These are phyloP conservation scores for Sclerotinia spermophila DNA, from an alignment of 2,329 filamentous ascomycete species.

Conservation along the genomic window DNA sequence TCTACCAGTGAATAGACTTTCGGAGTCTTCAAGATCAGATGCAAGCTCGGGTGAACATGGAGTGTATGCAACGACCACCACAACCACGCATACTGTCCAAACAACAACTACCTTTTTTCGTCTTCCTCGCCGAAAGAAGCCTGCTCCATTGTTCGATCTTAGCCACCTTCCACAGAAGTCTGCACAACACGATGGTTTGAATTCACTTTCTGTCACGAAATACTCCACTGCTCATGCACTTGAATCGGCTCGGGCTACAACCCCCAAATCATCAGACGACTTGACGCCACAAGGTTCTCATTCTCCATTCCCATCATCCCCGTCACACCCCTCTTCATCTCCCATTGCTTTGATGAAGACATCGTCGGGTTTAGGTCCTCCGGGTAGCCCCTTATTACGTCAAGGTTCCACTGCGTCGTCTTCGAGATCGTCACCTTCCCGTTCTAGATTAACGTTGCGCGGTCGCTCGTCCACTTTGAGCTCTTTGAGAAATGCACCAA, in stretches of 20 bases:
- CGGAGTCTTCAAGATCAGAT: constrained; percentile 88
- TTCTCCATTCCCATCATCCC: constrained; percentile 35
- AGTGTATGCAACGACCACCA: constrained; percentile 55
- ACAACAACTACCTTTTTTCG: constrained; percentile 75
- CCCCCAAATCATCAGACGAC: constrained; percentile 31
- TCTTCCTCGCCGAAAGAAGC: constrained; percentile 71
- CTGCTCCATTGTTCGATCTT: constrained; percentile 77
- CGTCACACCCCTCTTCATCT: constrained; percentile 17
- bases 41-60: constrained; percentile 69
- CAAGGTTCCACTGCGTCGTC: constrained; percentile 60
- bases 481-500: constrained; percentile 70
- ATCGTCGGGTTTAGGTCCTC: constrained; percentile 38
- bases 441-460: constrained; percentile 57
- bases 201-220: constrained; percentile 40
- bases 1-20: constrained; percentile 62
- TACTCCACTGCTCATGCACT: constrained; percentile 44
- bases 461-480: constrained; percentile 87
- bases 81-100: constrained; percentile 59
- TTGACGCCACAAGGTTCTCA: constrained; percentile 23
- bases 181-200: constrained; percentile 39
- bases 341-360: constrained; percentile 29
- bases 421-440: constrained; percentile 64
- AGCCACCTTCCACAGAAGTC: constrained; percentile 82
- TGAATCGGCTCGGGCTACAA: constrained; percentile 42
- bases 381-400: constrained; percentile 47